phyloP scores from a whole-genome alignment of 2,329 filamentous ascomycete genomes.

The Moelleriella libera region DNA sequence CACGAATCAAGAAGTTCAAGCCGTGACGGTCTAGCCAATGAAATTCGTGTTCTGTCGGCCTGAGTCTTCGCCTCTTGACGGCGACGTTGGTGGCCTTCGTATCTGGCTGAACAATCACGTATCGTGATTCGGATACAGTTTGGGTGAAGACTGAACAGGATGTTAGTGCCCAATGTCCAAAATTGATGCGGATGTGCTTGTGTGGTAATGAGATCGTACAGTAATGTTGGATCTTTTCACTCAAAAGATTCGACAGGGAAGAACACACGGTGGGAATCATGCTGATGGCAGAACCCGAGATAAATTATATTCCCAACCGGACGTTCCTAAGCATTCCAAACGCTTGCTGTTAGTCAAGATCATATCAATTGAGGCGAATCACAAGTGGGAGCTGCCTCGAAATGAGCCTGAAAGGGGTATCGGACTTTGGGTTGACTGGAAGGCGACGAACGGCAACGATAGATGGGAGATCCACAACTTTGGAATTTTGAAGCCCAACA shows the following conservation, averaged over 20 bases:
- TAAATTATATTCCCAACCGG: slow-evolving; percentile 6
- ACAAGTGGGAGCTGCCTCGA: too few species aligned
- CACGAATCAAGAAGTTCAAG: slow-evolving; percentile 10
- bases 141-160: slow-evolving; percentile 6
- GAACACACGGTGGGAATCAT: slow-evolving; percentile 15
- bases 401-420: too few species aligned
- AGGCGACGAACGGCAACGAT: slow-evolving; percentile 4
- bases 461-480: neutral
- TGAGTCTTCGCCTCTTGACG: slow-evolving; percentile 14
- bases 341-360: too few species aligned
- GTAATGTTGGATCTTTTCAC: slow-evolving; percentile 11
- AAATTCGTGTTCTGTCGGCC: slow-evolving; percentile 6
- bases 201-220: slow-evolving; percentile 6
- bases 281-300: slow-evolving; percentile 11
- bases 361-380: too few species aligned
- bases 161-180: neutral
- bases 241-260: slow-evolving; percentile 11
- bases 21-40: slow-evolving; percentile 13
- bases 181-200: too few species aligned
- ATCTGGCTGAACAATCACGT: slow-evolving; percentile 5
- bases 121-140: slow-evolving; percentile 11
- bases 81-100: slow-evolving; percentile 7
- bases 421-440: neutral
- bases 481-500: slow-evolving; percentile 8
- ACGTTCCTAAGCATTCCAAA: too few species aligned